Percentiles rank a stretch among this genome's conserved stretches.
Evolutionary conservation across 176 grass and related monocot genomes (phyloP).

Genomic region (Oropetium thomaeum): DNA sequence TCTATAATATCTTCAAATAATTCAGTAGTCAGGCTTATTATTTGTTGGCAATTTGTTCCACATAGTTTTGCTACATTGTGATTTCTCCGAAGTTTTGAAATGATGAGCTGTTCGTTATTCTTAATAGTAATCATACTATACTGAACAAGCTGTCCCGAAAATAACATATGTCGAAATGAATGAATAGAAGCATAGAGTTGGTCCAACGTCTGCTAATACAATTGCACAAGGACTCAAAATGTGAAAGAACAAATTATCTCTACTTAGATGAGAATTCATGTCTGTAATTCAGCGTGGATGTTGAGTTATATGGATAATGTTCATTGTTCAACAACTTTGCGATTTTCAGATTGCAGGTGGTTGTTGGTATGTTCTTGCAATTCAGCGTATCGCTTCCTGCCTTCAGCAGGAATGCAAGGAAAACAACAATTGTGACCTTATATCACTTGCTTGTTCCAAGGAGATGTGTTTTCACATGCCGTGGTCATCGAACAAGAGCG

Average conservation of each 20-base stretch:
- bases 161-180: neutral
- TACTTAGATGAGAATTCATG: neutral
- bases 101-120: neutral
- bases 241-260: neutral
- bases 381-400: slow-evolving; percentile 79
- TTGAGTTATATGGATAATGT: neutral
- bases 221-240: neutral
- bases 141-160: neutral
- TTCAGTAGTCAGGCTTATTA: neutral
- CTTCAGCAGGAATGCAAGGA: slow-evolving; percentile 61
- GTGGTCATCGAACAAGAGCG: slow-evolving; percentile 27
- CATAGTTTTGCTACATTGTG: neutral
- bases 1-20: neutral
- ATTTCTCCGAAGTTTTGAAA: neutral
- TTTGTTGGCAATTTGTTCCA: neutral
- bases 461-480: slow-evolving; percentile 54
- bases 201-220: neutral
- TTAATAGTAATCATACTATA: neutral
- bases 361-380: slow-evolving; percentile 97
- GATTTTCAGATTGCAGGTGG: slow-evolving; percentile 79
- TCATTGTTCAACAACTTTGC: neutral
- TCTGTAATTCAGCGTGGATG: neutral
- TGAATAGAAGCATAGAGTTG: neutral
- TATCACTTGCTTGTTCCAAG: slow-evolving; percentile 57
- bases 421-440: slow-evolving; percentile 64